A percentile compares a stretch with the other conserved stretches of the same genome.
Evolutionary conservation across 1,139 yeast species (phyloP).

Genomic region (Sugiyamaella castrensis): DNA sequence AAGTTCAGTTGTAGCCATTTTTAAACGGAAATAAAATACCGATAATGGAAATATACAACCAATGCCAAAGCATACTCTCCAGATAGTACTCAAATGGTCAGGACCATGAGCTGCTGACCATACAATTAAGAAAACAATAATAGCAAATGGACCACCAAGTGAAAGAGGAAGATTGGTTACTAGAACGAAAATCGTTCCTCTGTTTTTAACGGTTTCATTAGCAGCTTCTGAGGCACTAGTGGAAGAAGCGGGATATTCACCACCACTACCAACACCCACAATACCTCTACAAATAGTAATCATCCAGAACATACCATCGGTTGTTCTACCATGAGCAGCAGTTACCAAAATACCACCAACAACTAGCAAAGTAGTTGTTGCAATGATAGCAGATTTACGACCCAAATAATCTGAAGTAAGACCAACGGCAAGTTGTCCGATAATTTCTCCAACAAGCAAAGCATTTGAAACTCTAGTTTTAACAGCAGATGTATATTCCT

Average conservation of each 20-base stretch:
- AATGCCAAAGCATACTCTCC: constrained; percentile 75
- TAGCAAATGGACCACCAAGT: constrained; percentile 72
- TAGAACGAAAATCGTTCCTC: constrained; percentile 63
- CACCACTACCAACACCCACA: constrained; percentile 74
- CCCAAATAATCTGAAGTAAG: constrained; percentile 56
- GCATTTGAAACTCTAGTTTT: constrained; percentile 60
- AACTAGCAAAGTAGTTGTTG: constrained; percentile 53
- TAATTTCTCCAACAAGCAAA: constrained; percentile 54
- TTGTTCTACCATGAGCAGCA: constrained; percentile 53
- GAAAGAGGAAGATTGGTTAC: constrained; percentile 71
- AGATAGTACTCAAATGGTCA: constrained; percentile 51
- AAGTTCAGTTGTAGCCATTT: constrained; percentile 64
- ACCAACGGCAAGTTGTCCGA: constrained; percentile 58
- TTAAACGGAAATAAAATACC: constrained; percentile 67
- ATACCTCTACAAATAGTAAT: constrained; percentile 60
- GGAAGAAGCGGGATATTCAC: constrained; percentile 71
- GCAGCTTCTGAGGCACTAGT: constrained; percentile 73
- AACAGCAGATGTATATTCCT: constrained; percentile 44
- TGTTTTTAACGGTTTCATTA: constrained; percentile 58
- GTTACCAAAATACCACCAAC: constrained; percentile 56
- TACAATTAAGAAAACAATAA: constrained; percentile 63
- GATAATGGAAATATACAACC: constrained; percentile 74
- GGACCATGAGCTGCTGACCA: constrained; percentile 50
- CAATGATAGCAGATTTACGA: constrained; percentile 54
- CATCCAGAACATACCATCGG: constrained; percentile 70